Conservation (phyloP, 768 basidiomycete genomes). For the Amanita pallidorosea region DNA sequence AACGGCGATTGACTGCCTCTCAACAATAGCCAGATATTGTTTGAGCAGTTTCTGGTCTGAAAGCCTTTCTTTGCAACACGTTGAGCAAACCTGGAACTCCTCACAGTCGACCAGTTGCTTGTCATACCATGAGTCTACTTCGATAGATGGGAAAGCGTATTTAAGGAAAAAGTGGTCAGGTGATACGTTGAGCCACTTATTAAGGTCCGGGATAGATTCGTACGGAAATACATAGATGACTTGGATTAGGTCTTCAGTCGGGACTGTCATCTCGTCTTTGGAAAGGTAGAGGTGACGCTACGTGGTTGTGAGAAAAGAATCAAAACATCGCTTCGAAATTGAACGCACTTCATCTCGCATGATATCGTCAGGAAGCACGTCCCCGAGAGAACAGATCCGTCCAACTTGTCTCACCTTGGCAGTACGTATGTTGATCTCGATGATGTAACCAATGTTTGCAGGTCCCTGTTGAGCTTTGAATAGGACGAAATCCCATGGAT, state of each 20-base stretch:
- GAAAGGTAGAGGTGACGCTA: conserved; percentile 59
- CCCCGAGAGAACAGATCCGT: conserved; percentile 29
- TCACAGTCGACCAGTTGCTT: conserved; percentile 17
- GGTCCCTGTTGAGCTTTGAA: conserved; percentile 37
- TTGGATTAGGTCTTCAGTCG: conserved; percentile 29
- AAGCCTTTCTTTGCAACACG: conserved; percentile 28
- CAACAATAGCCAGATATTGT: conserved; percentile 21
- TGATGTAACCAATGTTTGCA: conserved; percentile 47
- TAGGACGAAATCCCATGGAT: conserved; percentile 50
- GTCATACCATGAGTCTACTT: conserved; percentile 26
- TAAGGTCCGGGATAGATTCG: conserved; percentile 15
- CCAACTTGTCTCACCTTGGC: conserved; percentile 38
- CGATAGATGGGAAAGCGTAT: conserved; percentile 37
- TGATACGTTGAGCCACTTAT: conserved; percentile 40
- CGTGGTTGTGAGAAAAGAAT: not conserved
- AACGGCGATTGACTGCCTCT: conserved; percentile 17
- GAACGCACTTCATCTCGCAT: conserved; percentile 48
- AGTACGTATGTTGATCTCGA: conserved; percentile 9
- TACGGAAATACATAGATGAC: conserved; percentile 37
- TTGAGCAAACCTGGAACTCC: conserved; percentile 33
- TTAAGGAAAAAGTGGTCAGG: conserved; percentile 47
- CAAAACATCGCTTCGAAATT: not conserved
- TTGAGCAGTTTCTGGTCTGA: conserved; percentile 16
- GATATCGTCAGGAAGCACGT: conserved; percentile 23
- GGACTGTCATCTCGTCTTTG: conserved; percentile 24